Evolutionary conservation across 2,329 filamentous ascomycete genomes (phyloP).

Genomic region (Microascus cirrosus): DNA sequence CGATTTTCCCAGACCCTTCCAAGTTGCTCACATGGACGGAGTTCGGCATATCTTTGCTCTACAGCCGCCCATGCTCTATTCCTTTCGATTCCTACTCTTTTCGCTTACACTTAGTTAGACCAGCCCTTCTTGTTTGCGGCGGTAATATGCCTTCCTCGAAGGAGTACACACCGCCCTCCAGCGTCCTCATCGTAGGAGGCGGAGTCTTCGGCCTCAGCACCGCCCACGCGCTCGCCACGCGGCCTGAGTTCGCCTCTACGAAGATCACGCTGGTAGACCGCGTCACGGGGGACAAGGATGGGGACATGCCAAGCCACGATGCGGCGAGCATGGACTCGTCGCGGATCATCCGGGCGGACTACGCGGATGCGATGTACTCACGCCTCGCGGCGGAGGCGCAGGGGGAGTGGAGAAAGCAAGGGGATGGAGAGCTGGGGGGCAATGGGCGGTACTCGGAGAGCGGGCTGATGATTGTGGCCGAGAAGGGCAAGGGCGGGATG

Average conservation of each 20-base stretch:
- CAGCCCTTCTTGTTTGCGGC: not conserved
- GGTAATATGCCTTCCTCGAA: not conserved
- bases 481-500: constrained; percentile 31
- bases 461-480: constrained; percentile 55
- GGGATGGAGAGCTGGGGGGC: constrained; percentile 41
- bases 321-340: constrained; percentile 52
- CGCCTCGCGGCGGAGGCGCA: constrained; percentile 62
- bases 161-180: constrained; percentile 20
- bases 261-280: constrained; percentile 50
- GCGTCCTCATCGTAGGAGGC: constrained; percentile 59
- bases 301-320: constrained; percentile 49
- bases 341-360: constrained; percentile 62
- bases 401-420: constrained; percentile 52
- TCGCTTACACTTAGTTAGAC: not conserved
- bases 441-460: constrained; percentile 59
- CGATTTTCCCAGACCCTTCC: not conserved
- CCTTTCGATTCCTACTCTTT: not conserved
- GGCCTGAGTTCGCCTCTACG: constrained; percentile 40
- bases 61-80: not conserved
- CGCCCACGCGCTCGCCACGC: constrained; percentile 58
- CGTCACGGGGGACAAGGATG: constrained; percentile 17
- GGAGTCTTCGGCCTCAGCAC: constrained; percentile 51
- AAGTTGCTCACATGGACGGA: not conserved
- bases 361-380: constrained; percentile 69
- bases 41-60: not conserved